Evolutionary conservation across 768 basidiomycete species (phyloP).

Genomic region (Boletellus ananiceps): DNA sequence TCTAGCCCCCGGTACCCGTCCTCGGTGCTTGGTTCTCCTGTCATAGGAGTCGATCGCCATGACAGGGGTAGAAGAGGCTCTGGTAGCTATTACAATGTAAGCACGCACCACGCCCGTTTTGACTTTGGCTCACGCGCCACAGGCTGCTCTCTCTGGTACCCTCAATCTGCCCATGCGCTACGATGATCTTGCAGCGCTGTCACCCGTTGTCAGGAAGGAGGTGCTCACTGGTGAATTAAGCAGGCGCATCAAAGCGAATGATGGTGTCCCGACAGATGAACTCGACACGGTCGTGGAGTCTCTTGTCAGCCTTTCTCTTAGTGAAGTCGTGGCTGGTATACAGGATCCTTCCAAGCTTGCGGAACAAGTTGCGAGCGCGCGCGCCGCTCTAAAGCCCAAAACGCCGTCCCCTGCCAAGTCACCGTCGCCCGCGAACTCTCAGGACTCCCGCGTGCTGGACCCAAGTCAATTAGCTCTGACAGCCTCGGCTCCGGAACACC

Average conservation of each 20-base stretch:
- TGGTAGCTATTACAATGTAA: slow-evolving; percentile 82
- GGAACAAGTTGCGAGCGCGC: slow-evolving; percentile 54
- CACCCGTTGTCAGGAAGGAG: slow-evolving; percentile 84
- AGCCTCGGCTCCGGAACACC: slow-evolving; percentile 87
- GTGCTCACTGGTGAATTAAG: slow-evolving; percentile 80
- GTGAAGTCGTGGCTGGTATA: slow-evolving; percentile 71
- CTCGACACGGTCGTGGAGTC: slow-evolving; percentile 67
- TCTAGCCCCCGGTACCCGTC: slow-evolving; percentile 62
- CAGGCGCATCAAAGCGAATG: slow-evolving; percentile 61
- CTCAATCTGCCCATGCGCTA: slow-evolving; percentile 83
- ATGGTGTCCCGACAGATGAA: slow-evolving; percentile 49
- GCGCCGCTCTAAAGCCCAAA: slow-evolving; percentile 33
- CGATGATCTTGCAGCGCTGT: slow-evolving; percentile 75
- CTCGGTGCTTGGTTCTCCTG: slow-evolving; percentile 51
- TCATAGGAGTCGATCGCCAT: slow-evolving; percentile 50
- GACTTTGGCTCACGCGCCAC: slow-evolving; percentile 1
- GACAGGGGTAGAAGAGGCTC: slow-evolving; percentile 71
- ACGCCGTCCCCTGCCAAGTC: slow-evolving; percentile 46
- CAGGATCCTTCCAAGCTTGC: slow-evolving; percentile 63
- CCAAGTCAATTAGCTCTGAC: slow-evolving; percentile 62
- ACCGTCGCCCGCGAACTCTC: slow-evolving; percentile 51
- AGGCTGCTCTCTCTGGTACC: slow-evolving; percentile 81
- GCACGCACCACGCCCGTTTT: slow-evolving; percentile 14
- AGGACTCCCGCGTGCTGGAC: slow-evolving; percentile 69
- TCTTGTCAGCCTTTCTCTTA: slow-evolving; percentile 64